These are phyloP conservation scores for Aschersonia sp. DNA, from an alignment of 2,329 filamentous ascomycete genomes.

Conservation along the genomic window DNA sequence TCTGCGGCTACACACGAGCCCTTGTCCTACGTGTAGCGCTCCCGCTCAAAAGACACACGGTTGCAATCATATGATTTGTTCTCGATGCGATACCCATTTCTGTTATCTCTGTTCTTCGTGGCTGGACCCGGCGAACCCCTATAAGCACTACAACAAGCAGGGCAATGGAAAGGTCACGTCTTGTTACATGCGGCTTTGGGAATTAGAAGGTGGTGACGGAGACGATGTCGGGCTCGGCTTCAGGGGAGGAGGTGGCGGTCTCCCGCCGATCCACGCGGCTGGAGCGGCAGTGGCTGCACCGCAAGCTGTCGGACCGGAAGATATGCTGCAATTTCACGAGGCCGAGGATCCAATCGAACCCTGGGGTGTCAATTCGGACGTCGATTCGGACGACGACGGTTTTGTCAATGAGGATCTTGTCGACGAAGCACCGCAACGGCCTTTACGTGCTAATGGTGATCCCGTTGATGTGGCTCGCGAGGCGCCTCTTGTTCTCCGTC, in stretches of 20 bases:
- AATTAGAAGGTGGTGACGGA: conserved; percentile 68
- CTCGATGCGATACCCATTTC: conserved; percentile 79
- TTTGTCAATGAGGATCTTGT: not conserved
- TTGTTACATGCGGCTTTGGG: conserved; percentile 84
- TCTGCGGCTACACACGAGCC: conserved; percentile 63
- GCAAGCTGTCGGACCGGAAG: not conserved
- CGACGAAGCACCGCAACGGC: conserved; percentile 7
- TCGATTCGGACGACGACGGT: conserved; percentile 10
- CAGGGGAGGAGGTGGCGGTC: conserved; percentile 19
- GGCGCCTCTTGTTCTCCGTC: conserved; percentile 40
- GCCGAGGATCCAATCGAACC: not conserved
- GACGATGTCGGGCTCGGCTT: conserved; percentile 32
- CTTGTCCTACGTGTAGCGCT: conserved; percentile 75
- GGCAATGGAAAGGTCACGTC: conserved; percentile 35
- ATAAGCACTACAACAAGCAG: conserved; percentile 69
- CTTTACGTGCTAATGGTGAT: conserved; percentile 12
- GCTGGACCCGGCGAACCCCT: conserved; percentile 69
- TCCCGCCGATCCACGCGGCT: not conserved
- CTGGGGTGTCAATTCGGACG: conserved; percentile 4
- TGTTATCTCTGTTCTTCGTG: conserved; percentile 90
- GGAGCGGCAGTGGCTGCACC: not conserved
- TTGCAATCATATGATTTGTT: conserved; percentile 95
- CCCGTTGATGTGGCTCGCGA: conserved; percentile 35
- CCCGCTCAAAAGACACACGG: conserved; percentile 83
- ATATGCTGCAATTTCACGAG: not conserved